Evolutionary conservation across 257 asterid species (phyloP), one percentile per base, ranked within the genome.

Genomic region (Penstemon barbatus): DNA sequence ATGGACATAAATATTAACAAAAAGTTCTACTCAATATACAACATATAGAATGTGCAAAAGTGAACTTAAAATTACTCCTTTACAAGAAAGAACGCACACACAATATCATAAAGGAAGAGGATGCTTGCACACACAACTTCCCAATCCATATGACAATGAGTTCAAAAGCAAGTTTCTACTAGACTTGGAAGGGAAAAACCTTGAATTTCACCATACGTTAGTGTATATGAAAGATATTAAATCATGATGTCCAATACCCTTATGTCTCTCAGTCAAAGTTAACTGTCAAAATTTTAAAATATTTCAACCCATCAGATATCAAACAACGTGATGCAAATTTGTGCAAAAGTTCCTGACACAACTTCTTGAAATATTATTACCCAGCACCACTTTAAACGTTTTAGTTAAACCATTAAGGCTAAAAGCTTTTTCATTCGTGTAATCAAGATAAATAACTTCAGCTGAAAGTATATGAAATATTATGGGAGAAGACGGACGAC

Each of bases 381-480:
- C 18, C 18, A 15, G 18, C 18, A 15, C 18, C 18, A 15, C 18
- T 15, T 15, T 15, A 15, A 15, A 43, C 36, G 63, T 55, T 61
- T 60, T 10, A 12, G 46, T 13, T 36, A 8, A 15, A 56, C 11
- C 5, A 48, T 25, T 61, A 37, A 56, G 40, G 18, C 50, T 54
- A 33, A 36, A 61, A 74, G 52, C 44, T 54, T 46, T 37, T 48
- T 12, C 49, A 41, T 43, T 51, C 15, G 60, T 6, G 40, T 46
- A 51, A 38, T 15, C 19, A 37, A 33, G 9, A 18, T 25, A 41
- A 57, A n/a, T 7, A 11, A 43, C 19, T 41, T 42, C 43, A 54
- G 8, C 5, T 39, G 19, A 70, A 44, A 45, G 54, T 10, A 53
- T 15, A 61, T 54, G 3, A 69, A 50, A n/a, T 37, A n/a, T 11